Evolutionary conservation across 2,329 filamentous ascomycete genomes (phyloP).

Genomic region (Didymella lethalis): DNA sequence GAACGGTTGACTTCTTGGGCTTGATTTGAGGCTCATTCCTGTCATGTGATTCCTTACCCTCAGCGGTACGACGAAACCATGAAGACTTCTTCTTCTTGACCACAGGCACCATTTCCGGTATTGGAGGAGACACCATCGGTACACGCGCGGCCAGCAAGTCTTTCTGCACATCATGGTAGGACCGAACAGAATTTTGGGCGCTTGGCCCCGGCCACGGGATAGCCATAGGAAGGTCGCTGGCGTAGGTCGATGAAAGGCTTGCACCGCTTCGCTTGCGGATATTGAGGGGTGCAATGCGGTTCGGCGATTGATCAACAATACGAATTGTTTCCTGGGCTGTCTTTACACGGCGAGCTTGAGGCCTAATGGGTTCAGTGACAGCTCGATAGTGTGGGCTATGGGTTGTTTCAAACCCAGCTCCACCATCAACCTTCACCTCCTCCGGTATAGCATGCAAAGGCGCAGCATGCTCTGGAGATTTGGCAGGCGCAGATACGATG

Average conservation of each 20-base stretch:
- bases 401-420: conserved; percentile 40
- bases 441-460: conserved; percentile 62
- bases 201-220: conserved; percentile 29
- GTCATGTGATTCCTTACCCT: conserved; percentile 43
- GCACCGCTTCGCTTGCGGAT: conserved; percentile 60
- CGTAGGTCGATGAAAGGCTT: conserved; percentile 35
- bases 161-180: conserved; percentile 34
- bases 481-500: conserved; percentile 55
- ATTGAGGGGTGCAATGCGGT: conserved; percentile 61
- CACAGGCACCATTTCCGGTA: conserved; percentile 37
- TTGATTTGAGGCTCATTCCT: conserved; percentile 39
- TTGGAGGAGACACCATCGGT: conserved; percentile 16
- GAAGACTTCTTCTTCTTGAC: conserved; percentile 56
- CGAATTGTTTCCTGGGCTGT: conserved; percentile 60
- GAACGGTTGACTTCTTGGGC: conserved; percentile 37
- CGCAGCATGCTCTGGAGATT: conserved; percentile 39
- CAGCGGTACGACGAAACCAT: conserved; percentile 54
- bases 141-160: conserved; percentile 30
- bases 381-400: conserved; percentile 47
- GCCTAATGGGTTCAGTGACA: conserved; percentile 54
- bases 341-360: conserved; percentile 35
- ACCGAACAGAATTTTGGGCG: conserved; percentile 23
- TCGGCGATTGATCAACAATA: conserved; percentile 63
- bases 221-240: conserved; percentile 22
- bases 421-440: conserved; percentile 53